A percentile compares a stretch with the other conserved stretches of the same genome.
These are phyloP conservation scores for Euphorbia peplus DNA, from an alignment of 345 rosid genomes.

Conservation along the genomic window DNA sequence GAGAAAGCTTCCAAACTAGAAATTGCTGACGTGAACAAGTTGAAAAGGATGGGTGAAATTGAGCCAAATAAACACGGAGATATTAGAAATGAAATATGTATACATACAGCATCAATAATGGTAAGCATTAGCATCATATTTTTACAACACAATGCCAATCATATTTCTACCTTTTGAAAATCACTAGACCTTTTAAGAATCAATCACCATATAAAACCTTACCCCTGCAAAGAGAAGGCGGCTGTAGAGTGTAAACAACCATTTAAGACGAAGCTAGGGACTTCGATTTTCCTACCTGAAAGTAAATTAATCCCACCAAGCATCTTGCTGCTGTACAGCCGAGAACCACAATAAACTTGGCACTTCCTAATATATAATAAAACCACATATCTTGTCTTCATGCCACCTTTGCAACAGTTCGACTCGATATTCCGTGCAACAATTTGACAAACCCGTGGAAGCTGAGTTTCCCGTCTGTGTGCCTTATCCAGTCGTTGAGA, in stretches of 20 bases:
- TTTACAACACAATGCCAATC: conserved; percentile 10
- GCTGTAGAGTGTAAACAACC: background rate
- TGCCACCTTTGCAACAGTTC: conserved; percentile 25
- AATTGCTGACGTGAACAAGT: background rate
- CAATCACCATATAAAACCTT: background rate
- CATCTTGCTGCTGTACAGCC: background rate
- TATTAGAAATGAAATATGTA: background rate
- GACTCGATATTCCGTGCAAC: conserved; percentile 80
- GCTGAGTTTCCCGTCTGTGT: conserved; percentile 91
- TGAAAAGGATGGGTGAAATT: background rate
- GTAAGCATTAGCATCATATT: background rate
- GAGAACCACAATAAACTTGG: background rate
- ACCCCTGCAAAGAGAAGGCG: background rate
- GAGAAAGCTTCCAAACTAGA: no score
- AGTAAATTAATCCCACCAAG: background rate
- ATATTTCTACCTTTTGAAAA: background rate
- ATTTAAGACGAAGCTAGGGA: background rate
- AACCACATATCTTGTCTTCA: conserved; percentile 9
- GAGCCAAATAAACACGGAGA: background rate
- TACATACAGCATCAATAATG: background rate
- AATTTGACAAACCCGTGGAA: conserved; percentile 87
- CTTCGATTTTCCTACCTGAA: background rate
- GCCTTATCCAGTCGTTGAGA: conserved; percentile 94
- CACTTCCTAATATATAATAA: background rate
- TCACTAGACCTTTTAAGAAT: background rate